Percentiles rank a stretch among this genome's conserved stretches.
phyloP scores from a whole-genome alignment of 441 rosid genomes.

The Daphne laureola region DNA sequence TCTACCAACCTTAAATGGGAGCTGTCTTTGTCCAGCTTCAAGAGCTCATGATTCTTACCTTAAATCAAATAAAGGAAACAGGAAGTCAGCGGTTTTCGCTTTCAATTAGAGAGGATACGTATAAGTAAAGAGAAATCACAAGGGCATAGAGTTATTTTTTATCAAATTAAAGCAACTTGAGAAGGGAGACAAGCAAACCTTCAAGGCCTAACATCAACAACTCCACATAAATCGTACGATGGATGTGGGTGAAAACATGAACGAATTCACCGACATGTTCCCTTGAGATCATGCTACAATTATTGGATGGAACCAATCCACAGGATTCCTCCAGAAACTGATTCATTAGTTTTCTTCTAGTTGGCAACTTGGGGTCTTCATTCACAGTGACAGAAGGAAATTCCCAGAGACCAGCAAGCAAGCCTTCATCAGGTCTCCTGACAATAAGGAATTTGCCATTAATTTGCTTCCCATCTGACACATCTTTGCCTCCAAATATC shows the following conservation, averaged over 20 bases:
- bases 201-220: conserved; percentile 47
- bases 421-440: conserved; percentile 74
- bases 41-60: conserved; percentile 29
- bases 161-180: background rate
- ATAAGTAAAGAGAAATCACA: background rate
- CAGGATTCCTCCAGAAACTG: conserved; percentile 47
- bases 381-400: conserved; percentile 60
- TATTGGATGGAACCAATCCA: conserved; percentile 34
- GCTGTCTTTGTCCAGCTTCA: conserved; percentile 25
- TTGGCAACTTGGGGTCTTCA: conserved; percentile 37
- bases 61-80: conserved; percentile 12
- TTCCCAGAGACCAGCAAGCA: conserved; percentile 98
- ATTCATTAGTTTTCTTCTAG: conserved; percentile 54
- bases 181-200: conserved; percentile 41
- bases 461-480: conserved; percentile 21
- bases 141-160: background rate
- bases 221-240: conserved; percentile 71
- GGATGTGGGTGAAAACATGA: conserved; percentile 77
- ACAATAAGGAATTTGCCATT: conserved; percentile 58
- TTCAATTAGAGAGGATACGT: background rate
- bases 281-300: conserved; percentile 38
- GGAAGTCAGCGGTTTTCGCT: background rate
- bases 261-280: conserved; percentile 77
- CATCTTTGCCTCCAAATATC: conserved; percentile 34
- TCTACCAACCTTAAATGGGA: conserved; percentile 54